Conservation (phyloP, 176 grass and related monocot species). For the Alopecurus myosuroides region DNA sequence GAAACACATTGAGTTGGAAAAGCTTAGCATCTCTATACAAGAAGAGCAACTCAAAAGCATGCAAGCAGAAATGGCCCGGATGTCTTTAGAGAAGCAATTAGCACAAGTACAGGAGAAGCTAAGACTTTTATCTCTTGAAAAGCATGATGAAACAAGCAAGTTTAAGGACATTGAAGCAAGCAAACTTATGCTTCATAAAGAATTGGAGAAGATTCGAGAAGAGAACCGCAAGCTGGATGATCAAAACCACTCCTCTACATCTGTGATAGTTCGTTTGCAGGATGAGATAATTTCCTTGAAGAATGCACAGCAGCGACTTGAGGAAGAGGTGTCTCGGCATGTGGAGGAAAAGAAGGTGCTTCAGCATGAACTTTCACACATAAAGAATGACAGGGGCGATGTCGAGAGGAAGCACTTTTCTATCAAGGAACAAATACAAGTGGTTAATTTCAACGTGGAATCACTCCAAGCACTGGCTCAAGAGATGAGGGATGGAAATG, state of each 20-base stretch:
- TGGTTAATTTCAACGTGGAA: conserved; percentile 69
- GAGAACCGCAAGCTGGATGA: conserved; percentile 67
- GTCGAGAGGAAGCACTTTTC: conserved; percentile 56
- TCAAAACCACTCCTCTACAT: conserved; percentile 60
- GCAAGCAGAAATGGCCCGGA: conserved; percentile 63
- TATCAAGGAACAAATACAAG: conserved; percentile 70
- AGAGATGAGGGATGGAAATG: conserved; percentile 72
- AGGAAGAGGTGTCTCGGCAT: conserved; percentile 60
- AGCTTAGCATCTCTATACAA: conserved; percentile 66
- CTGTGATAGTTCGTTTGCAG: conserved; percentile 71
- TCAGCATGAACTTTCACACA: conserved; percentile 57
- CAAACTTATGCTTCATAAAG: conserved; percentile 47
- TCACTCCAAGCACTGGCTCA: conserved; percentile 68
- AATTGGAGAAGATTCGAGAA: conserved; percentile 54
- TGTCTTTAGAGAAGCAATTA: conserved; percentile 69
- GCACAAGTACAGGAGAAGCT: conserved; percentile 65
- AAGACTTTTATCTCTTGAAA: conserved; percentile 55
- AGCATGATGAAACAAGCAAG: conserved; percentile 52
- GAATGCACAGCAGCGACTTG: conserved; percentile 47
- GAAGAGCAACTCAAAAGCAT: conserved; percentile 73
- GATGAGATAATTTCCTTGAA: conserved; percentile 89
- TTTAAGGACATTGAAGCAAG: conserved; percentile 49
- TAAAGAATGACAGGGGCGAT: conserved; percentile 67
- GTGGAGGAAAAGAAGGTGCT: conserved; percentile 67
- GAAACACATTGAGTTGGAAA: conserved; percentile 70